Base-by-base conservation (phyloP, 495 filamentous ascomycete species). In the Lasiosphaeriaceae sp. region DNA sequence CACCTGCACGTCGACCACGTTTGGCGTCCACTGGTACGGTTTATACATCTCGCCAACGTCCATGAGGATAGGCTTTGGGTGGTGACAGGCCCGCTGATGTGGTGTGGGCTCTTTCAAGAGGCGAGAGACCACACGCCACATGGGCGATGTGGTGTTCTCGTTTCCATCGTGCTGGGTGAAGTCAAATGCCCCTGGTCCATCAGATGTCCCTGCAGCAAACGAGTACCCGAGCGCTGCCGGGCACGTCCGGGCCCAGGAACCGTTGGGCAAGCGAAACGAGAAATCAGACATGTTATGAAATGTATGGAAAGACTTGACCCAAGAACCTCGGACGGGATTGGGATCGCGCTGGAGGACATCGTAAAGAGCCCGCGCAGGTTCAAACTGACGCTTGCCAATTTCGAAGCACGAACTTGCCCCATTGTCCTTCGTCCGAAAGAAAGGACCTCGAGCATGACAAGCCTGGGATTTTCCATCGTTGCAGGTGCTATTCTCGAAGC, bases 141-240 rank as follows among this genome's bases (percentile, higher is more conserved):
- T 69, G 0, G 91, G 94, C 43, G 88, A 93, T 8, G 86, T 87
- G 26, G 89, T 85, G 4, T 89, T 86, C 12, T 80, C 75, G 55
- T 84, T 83, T 11, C 84, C 86, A 50, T 84, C 76, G 61, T 92
- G 92, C 66, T 98, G 94, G 20, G 87, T 96, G 66, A 97, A 97
- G 72, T 98, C 93, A 65, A 96, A 96, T 3, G 83, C 85, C 0
- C 94, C 94, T 0, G 93, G 93, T 9, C 94, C 90, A 67, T 98
- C 94, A 1, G 90, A 91, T 1, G 94, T 98, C 7, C 94, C 94
- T 11, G 89, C 94, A 14, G 94, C 94, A 71, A 98, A 98, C 2
- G 88, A 91, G 58, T 92, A 96, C 20, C 94, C 94, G 37, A 98
- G 70, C 0, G 92, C 94, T n/a, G 94, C 94, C 11, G 91, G 86